Evolutionary conservation across 768 basidiomycete genomes (phyloP).

Genomic region (Trametes villosa): DNA sequence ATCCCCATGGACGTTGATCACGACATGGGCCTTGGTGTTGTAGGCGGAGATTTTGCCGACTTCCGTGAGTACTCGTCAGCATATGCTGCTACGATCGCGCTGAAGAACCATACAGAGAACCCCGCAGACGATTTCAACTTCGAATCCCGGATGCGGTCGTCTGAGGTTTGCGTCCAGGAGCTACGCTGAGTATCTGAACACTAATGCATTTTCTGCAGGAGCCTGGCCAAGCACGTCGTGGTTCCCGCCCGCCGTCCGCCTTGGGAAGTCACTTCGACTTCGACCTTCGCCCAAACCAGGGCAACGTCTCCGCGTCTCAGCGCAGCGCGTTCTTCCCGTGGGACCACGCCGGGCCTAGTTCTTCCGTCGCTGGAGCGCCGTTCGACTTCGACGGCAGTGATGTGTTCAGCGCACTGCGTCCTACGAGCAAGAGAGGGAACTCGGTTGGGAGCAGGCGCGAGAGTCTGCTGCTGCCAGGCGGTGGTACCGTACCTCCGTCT

Average conservation of each 20-base stretch:
- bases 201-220: constrained; percentile 50
- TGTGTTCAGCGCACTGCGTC: constrained; percentile 38
- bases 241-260: constrained; percentile 59
- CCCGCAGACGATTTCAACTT: constrained; percentile 14
- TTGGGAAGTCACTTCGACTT: constrained; percentile 54
- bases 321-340: constrained; percentile 78
- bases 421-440: constrained; percentile 51
- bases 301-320: constrained; percentile 60
- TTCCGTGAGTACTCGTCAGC: constrained; percentile 9
- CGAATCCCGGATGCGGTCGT: constrained; percentile 49
- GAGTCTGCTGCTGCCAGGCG: constrained; percentile 55
- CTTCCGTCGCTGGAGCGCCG: constrained; percentile 48
- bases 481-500: constrained; percentile 47
- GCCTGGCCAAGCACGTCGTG: constrained; percentile 83
- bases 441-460: constrained; percentile 56
- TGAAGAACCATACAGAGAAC: background rate
- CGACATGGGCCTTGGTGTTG: constrained; percentile 31
- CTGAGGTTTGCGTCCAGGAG: constrained; percentile 51
- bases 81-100: background rate
- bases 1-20: constrained; percentile 25
- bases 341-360: constrained; percentile 77
- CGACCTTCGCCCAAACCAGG: constrained; percentile 42
- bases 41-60: constrained; percentile 17
- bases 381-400: constrained; percentile 47
- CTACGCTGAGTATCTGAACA: background rate